Percentiles rank a stretch among this genome's conserved stretches.
phyloP scores from a whole-genome alignment of 176 grass and related monocot species.

The Echinochloa phyllopogon region DNA sequence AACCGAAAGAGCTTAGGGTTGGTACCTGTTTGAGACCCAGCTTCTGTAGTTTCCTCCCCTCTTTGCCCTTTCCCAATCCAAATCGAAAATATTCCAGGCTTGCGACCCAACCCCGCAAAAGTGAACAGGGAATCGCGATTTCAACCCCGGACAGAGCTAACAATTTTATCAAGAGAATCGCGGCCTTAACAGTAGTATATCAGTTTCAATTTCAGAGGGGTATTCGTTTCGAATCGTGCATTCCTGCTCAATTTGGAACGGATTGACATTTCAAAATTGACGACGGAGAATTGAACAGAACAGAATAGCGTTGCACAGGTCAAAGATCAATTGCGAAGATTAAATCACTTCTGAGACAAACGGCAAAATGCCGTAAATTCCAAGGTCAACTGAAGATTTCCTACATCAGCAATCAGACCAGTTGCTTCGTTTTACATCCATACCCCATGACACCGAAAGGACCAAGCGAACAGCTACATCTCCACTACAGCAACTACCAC shows the following conservation, averaged over 20 bases:
- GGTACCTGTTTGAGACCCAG: slow-evolving; percentile 6
- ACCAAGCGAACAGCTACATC: not conserved
- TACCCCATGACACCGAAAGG: not conserved
- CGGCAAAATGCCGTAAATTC: not conserved
- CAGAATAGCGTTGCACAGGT: not conserved
- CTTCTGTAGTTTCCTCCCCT: not conserved
- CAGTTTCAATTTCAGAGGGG: not conserved
- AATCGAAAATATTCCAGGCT: not conserved
- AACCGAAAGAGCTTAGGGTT: not conserved
- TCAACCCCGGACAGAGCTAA: not conserved
- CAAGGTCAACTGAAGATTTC: not conserved
- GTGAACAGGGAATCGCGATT: not conserved
- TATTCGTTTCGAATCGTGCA: not conserved
- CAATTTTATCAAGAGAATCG: not conserved
- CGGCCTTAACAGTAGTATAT: not conserved
- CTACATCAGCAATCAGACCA: not conserved
- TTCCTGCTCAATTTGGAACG: not conserved
- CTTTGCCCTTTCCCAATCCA: too few relatives aligned
- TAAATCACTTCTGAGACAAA: not conserved
- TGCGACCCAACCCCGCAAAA: not conserved
- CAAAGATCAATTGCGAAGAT: too few relatives aligned
- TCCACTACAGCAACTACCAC: not conserved
- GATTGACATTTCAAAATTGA: not conserved
- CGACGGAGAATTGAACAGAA: not conserved
- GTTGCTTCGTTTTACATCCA: slow-evolving; percentile 1